A percentile compares a stretch with the other conserved stretches of the same genome.
These are phyloP conservation scores for Trapa bicornis DNA, from an alignment of 345 rosid species.

Conservation along the genomic window DNA sequence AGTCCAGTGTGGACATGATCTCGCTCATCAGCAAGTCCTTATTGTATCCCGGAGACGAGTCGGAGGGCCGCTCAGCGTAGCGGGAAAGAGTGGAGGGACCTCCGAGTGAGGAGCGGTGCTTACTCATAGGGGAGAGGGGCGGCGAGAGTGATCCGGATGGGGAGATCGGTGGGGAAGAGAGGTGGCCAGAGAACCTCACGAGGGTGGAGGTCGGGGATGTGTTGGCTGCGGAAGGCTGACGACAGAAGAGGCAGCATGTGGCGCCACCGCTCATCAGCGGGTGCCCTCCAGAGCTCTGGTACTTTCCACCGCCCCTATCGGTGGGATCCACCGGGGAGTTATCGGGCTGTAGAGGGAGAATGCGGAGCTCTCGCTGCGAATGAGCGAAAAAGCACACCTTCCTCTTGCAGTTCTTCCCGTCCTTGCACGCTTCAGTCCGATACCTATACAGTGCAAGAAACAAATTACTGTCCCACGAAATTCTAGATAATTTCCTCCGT, in stretches of 20 bases:
- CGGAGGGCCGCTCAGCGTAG: slow-evolving; percentile 13
- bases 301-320: neutral
- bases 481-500: too few relatives aligned
- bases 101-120: slow-evolving; percentile 3
- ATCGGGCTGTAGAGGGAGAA: slow-evolving; percentile 28
- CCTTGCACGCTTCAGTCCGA: slow-evolving; percentile 65
- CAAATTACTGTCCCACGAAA: neutral
- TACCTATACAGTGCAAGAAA: slow-evolving; percentile 12
- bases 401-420: slow-evolving; percentile 53
- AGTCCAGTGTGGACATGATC: slow-evolving; percentile 43
- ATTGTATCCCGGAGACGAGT: slow-evolving; percentile 17
- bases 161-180: slow-evolving; percentile 35
- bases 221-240: slow-evolving; percentile 21
- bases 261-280: slow-evolving; percentile 1
- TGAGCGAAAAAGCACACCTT: slow-evolving; percentile 73
- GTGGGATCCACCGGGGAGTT: slow-evolving; percentile 1
- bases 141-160: slow-evolving; percentile 47
- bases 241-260: slow-evolving; percentile 51
- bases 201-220: slow-evolving; percentile 77
- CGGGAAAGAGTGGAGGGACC: slow-evolving; percentile 27
- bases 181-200: slow-evolving; percentile 32
- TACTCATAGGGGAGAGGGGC: slow-evolving; percentile 60
- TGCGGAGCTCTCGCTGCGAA: slow-evolving; percentile 47
- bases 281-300: slow-evolving; percentile 7
- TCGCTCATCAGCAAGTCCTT: slow-evolving; percentile 42